Evolutionary conservation across 139 green algal species (phyloP).

Genomic region (Coccomyxa sp.): DNA sequence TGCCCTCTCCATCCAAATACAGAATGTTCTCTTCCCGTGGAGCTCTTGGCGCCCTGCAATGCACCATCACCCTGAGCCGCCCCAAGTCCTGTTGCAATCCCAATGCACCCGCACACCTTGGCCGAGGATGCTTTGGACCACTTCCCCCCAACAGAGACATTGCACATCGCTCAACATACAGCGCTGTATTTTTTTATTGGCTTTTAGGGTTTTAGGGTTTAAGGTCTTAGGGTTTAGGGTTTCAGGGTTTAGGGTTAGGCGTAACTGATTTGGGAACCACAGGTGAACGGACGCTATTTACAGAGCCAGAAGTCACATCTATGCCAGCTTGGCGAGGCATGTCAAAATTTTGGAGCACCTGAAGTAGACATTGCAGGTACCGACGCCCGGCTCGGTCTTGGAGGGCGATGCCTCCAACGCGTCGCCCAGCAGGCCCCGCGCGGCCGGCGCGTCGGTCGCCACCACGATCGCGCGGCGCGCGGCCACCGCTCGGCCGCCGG

Average conservation of each 20-base stretch:
- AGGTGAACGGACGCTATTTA: too few species aligned
- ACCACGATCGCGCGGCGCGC: conserved; percentile 74
- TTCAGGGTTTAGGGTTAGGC: too few species aligned
- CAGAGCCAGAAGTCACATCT: too few species aligned
- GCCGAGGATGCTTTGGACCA: background rate
- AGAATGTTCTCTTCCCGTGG: conserved; percentile 67
- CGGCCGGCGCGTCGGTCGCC: conserved; percentile 74
- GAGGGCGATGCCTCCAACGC: conserved; percentile 40
- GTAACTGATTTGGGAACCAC: too few species aligned
- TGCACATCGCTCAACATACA: too few species aligned
- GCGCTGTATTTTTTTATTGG: too few species aligned
- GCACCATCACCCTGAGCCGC: background rate
- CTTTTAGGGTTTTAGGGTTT: too few species aligned
- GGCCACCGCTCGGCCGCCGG: conserved; percentile 36
- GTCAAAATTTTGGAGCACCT: background rate
- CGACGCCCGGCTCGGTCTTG: conserved; percentile 60
- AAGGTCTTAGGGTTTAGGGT: too few species aligned
- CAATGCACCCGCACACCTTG: background rate
- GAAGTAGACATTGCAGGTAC: conserved; percentile 90
- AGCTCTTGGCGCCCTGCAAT: conserved; percentile 22
- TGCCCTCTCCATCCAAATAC: conserved; percentile 84
- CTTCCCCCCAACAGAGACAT: too few species aligned
- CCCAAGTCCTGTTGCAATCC: background rate
- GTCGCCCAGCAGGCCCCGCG: conserved; percentile 57
- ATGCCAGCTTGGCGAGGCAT: too few species aligned